Percentiles rank a stretch among this genome's conserved stretches.
Conservation (phyloP, 192 early-diverging fungal species). For the Gigaspora rosea region DNA sequence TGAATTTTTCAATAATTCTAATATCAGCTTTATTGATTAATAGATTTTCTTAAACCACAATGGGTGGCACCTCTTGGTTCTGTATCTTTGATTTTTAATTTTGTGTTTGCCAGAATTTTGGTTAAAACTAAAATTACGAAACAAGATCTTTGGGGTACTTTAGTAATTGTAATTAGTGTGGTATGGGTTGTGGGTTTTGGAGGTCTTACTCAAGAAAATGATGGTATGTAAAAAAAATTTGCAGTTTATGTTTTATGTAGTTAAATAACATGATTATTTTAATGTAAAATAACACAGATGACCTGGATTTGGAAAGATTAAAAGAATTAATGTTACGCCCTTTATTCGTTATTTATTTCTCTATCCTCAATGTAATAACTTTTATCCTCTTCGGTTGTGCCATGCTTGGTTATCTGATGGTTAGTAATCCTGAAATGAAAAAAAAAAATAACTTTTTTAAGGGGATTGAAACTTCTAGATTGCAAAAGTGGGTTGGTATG, state of each 20-base stretch:
- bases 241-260: background rate
- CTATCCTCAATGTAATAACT: constrained; percentile 10
- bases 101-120: constrained; percentile 60
- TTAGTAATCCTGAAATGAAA: constrained; percentile 36
- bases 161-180: constrained; percentile 56
- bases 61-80: constrained; percentile 63
- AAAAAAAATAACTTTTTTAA: constrained; percentile 27
- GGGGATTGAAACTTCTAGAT: constrained; percentile 31
- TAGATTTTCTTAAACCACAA: constrained; percentile 65
- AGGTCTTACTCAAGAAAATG: constrained; percentile 50
- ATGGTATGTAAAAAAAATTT: constrained; percentile 33
- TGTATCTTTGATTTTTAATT: constrained; percentile 61
- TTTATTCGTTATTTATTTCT: constrained; percentile 5
- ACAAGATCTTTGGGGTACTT: constrained; percentile 55
- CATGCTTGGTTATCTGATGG: background rate
- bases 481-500: constrained; percentile 54
- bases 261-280: background rate
- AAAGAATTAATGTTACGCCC: background rate
- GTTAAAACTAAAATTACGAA: constrained; percentile 56
- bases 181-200: constrained; percentile 63
- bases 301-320: background rate
- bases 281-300: background rate
- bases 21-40: background rate
- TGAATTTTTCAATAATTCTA: background rate
- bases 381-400: background rate